Evolutionary conservation across 805 yeast species (phyloP), one percentile per base, ranked within the genome.

Genomic region (Yarrowia osloensis): DNA sequence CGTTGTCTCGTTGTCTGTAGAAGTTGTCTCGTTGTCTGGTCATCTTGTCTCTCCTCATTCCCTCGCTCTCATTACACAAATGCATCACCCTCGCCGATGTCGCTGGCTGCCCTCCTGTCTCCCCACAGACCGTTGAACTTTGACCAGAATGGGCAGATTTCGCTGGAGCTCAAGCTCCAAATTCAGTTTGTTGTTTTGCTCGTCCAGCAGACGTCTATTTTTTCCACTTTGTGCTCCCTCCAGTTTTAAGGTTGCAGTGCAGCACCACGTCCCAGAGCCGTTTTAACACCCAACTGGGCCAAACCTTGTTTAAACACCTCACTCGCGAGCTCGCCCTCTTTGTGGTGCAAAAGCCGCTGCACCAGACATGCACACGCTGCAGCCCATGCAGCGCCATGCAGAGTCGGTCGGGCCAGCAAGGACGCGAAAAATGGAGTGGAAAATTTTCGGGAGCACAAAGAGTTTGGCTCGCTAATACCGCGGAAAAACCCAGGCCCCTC

Each of bases 61-160:
- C n/a, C n/a, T n/a, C n/a, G n/a, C n/a, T n/a, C n/a, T n/a, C n/a
- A n/a, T n/a, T n/a, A n/a, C n/a, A n/a, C n/a, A n/a, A n/a, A n/a
- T n/a, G n/a, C n/a, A n/a, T n/a, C n/a, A n/a, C n/a, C n/a, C n/a
- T n/a, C n/a, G n/a, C n/a, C n/a, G n/a, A n/a, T n/a, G n/a, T n/a
- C n/a, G n/a, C n/a, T n/a, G n/a, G n/a, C n/a, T n/a, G n/a, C n/a
- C n/a, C n/a, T n/a, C n/a, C n/a, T n/a, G n/a, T 21, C 8, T 40
- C 55, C 55, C 55, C 55, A 26, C 55, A 49, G 55, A 31, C 55
- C 55, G 55, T 49, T 49, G 55, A 49, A 49, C 35, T 29, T 29
- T 49, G 35, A n/a, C 7, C 33, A 19, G 37, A 49, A 49, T 49
- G 55, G 55, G 55, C 55, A 49, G 55, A 49, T 49, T 49, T 46